Conservation (phyloP, 768 basidiomycete species). For the Xerocomus potaroensis region DNA sequence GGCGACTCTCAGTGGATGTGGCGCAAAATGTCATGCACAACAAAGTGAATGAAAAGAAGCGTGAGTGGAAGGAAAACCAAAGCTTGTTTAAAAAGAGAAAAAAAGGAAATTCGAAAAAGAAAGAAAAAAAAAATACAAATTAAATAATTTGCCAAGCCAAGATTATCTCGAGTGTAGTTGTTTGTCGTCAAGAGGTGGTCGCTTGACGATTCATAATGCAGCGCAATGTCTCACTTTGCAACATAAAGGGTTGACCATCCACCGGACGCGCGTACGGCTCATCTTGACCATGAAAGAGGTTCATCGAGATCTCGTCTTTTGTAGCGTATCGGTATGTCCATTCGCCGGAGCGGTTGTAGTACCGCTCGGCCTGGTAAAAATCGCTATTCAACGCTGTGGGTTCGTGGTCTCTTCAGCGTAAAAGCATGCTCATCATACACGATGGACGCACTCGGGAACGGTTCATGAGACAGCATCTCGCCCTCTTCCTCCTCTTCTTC, state of each 20-base stretch:
- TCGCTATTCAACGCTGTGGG: slow-evolving; percentile 17
- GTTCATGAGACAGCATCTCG: slow-evolving; percentile 7
- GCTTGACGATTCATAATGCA: too few species aligned
- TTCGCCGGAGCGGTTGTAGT: slow-evolving; percentile 1
- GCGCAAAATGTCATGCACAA: slow-evolving; percentile 7
- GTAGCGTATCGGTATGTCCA: slow-evolving; percentile 33
- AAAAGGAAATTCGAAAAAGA: too few species aligned
- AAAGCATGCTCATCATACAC: neutral
- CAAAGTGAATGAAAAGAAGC: slow-evolving; percentile 21
- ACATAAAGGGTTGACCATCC: neutral
- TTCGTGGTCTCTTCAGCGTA: slow-evolving; percentile 3
- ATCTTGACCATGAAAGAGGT: slow-evolving; percentile 21
- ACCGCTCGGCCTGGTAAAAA: slow-evolving; percentile 14
- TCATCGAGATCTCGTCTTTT: slow-evolving; percentile 26
- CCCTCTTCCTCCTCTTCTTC: slow-evolving; percentile 18
- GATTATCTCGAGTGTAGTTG: too few species aligned
- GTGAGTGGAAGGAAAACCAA: slow-evolving; percentile 5
- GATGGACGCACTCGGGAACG: slow-evolving; percentile 26
- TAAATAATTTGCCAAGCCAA: slow-evolving; percentile 32
- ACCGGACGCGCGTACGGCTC: slow-evolving; percentile 8
- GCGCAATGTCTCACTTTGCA: neutral
- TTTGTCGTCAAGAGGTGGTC: too few species aligned
- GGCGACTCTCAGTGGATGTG: slow-evolving; percentile 18
- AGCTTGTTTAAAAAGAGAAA: too few species aligned
- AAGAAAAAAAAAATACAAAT: too few species aligned